These are phyloP conservation scores for Drechslerella dactyloides DNA, from an alignment of 2,329 filamentous ascomycete genomes.

Conservation along the genomic window DNA sequence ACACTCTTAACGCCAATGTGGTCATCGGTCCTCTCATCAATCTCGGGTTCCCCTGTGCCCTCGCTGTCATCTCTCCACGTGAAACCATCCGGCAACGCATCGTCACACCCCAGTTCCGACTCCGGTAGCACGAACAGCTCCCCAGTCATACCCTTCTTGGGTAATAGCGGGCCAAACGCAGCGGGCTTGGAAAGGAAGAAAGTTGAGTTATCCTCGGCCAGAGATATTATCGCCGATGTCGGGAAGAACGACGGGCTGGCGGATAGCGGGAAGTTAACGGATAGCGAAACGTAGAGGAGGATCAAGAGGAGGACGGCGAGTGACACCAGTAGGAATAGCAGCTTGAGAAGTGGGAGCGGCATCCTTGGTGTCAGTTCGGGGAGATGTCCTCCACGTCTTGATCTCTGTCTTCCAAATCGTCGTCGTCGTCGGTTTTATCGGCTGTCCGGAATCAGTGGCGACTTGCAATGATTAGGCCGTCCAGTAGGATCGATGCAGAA, in stretches of 20 bases:
- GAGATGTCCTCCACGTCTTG: constrained; percentile 32
- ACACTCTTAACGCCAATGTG: constrained; percentile 45
- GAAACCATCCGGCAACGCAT: constrained; percentile 81
- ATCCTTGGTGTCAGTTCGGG: constrained; percentile 29
- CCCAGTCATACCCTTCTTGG: constrained; percentile 77
- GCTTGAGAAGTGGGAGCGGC: constrained; percentile 49
- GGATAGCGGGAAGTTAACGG: constrained; percentile 47
- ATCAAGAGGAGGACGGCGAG: constrained; percentile 45
- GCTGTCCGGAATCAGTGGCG: not conserved
- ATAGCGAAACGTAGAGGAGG: constrained; percentile 45
- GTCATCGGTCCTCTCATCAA: constrained; percentile 52
- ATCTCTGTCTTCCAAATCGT: no score
- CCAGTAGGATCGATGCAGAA: not conserved
- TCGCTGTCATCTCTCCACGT: constrained; percentile 61
- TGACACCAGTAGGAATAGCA: constrained; percentile 46
- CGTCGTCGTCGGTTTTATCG: not conserved
- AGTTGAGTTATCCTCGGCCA: constrained; percentile 97
- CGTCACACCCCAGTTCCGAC: constrained; percentile 91
- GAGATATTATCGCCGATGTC: constrained; percentile 90
- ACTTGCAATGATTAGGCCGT: not conserved
- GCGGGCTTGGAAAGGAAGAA: constrained; percentile 93
- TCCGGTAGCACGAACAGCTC: constrained; percentile 72
- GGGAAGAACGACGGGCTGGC: constrained; percentile 82
- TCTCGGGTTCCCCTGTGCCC: constrained; percentile 52
- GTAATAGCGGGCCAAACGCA: constrained; percentile 84